Conservation (phyloP, 768 basidiomycete species). For the Calocybe indica region DNA sequence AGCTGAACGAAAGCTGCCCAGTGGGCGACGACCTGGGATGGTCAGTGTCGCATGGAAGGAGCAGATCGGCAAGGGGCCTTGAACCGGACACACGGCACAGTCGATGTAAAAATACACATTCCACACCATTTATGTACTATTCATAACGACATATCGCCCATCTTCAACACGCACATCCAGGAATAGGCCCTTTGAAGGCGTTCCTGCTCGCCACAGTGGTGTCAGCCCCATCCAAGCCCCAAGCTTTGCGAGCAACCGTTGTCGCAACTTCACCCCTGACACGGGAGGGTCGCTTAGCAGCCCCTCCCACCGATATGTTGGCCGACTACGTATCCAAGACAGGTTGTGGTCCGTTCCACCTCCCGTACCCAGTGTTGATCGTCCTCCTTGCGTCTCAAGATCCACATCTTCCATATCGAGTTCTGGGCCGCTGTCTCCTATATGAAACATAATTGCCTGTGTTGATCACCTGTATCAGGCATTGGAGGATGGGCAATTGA, state of each 20-base stretch:
- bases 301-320: conserved; percentile 66
- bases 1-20: too few species aligned
- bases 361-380: conserved; percentile 59
- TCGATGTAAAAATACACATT: neutral
- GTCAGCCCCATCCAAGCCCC: conserved; percentile 67
- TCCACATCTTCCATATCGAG: conserved; percentile 65
- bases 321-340: conserved; percentile 50
- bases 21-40: too few species aligned
- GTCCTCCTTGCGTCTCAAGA: conserved; percentile 36
- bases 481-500: neutral
- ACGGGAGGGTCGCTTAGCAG: conserved; percentile 50
- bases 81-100: neutral
- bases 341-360: conserved; percentile 72
- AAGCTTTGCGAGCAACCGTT: conserved; percentile 45
- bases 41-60: neutral
- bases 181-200: conserved; percentile 49
- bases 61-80: neutral
- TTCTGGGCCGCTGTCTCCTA: conserved; percentile 45
- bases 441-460: conserved; percentile 59
- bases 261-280: conserved; percentile 25
- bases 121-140: conserved; percentile 3
- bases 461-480: too few species aligned
- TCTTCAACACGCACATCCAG: conserved; percentile 52
- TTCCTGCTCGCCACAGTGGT: conserved; percentile 51
- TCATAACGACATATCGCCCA: conserved; percentile 50